A percentile compares a stretch with the other conserved stretches of the same genome.
Evolutionary conservation across 345 rosid genomes (phyloP).

Genomic region (Eucalyptus cladocalyx): DNA sequence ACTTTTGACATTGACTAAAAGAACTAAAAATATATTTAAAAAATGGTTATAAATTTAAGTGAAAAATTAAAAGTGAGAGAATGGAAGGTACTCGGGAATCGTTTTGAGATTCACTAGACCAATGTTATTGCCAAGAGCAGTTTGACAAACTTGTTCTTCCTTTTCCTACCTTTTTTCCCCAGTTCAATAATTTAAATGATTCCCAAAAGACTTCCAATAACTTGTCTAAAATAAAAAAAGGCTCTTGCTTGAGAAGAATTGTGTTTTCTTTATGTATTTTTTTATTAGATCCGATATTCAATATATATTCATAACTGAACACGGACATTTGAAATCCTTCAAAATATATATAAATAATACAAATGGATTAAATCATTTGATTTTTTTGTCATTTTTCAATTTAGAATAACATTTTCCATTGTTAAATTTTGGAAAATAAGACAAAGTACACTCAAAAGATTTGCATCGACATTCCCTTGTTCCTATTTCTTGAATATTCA

Average conservation of each 20-base stretch:
- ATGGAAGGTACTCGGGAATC: not conserved
- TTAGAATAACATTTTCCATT: not conserved
- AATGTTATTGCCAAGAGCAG: not conserved
- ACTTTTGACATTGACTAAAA: not conserved
- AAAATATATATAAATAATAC: not conserved
- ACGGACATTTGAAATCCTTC: not conserved
- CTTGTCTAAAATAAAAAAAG: no score
- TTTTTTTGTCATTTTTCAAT: not conserved
- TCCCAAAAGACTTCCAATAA: not conserved
- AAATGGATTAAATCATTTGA: not conserved
- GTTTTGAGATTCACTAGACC: not conserved
- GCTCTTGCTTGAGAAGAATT: not conserved
- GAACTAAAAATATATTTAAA: not conserved
- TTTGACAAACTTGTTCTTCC: not conserved
- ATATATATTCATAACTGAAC: not conserved
- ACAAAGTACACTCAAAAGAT: not conserved
- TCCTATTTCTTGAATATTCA: not conserved
- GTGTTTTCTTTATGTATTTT: not conserved
- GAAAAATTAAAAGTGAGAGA: not conserved
- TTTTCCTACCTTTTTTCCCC: not conserved
- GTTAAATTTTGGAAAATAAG: not conserved
- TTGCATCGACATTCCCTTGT: not conserved
- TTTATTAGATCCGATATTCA: not conserved
- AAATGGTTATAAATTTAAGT: no score
- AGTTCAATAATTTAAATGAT: no score